phyloP scores from a whole-genome alignment of 495 filamentous ascomycete genomes.

The Lepraria neglecta region DNA sequence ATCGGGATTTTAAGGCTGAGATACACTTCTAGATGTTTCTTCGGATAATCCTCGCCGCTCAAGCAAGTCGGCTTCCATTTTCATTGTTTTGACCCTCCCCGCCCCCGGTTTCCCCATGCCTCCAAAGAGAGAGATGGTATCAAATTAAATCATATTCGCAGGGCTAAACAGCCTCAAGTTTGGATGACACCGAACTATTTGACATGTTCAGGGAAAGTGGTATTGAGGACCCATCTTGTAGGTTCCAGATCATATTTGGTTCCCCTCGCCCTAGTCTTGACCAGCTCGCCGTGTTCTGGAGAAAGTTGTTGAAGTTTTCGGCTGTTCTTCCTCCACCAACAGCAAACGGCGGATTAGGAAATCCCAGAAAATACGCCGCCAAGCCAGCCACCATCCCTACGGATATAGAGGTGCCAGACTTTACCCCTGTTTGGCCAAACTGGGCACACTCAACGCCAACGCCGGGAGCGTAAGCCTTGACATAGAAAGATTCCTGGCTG shows the following conservation, averaged over 20 bases:
- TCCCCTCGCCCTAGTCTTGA: neutral
- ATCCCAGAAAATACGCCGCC: conserved; percentile 17
- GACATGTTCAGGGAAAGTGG: neutral
- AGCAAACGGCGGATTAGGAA: conserved; percentile 8
- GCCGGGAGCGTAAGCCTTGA: conserved; percentile 11
- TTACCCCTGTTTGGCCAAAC: too few species aligned
- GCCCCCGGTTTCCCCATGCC: too few species aligned
- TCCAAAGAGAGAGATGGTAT: neutral
- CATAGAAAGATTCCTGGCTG: neutral
- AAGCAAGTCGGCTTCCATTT: too few species aligned
- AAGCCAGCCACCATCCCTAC: conserved; percentile 19
- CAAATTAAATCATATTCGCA: too few species aligned
- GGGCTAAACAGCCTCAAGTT: too few species aligned
- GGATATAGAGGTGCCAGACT: conserved; percentile 14
- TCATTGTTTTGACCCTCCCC: too few species aligned
- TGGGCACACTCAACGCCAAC: neutral
- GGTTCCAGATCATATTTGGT: conserved; percentile 13
- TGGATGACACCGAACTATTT: neutral
- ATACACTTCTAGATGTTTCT: too few species aligned
- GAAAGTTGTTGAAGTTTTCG: neutral
- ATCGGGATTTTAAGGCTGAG: too few species aligned
- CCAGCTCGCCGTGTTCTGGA: conserved; percentile 8
- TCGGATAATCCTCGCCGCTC: too few species aligned
- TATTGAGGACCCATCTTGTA: conserved; percentile 4
- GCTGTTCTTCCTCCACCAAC: conserved; percentile 1